phyloP scores from a whole-genome alignment of 192 early-diverging fungal genomes.

The Radiomyces spectabilis region DNA sequence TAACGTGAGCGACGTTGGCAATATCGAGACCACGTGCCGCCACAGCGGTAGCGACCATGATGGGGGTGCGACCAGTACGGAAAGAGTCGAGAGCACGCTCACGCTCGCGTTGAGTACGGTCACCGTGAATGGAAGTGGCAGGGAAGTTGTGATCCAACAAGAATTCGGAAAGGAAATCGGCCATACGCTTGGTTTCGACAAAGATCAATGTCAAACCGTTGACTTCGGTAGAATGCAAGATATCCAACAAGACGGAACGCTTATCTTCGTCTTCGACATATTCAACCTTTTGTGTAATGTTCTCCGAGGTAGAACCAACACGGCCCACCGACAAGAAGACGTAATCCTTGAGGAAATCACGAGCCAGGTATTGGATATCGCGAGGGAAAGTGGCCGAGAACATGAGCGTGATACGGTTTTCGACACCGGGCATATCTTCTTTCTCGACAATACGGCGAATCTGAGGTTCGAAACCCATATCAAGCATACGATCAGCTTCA shows the following conservation, averaged over 20 bases:
- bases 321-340: slow-evolving; percentile 88
- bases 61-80: slow-evolving; percentile 67
- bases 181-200: slow-evolving; percentile 94
- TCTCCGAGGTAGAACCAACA: slow-evolving; percentile 91
- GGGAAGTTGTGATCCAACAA: slow-evolving; percentile 70
- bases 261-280: slow-evolving; percentile 95
- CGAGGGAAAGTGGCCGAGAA: slow-evolving; percentile 92
- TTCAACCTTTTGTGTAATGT: slow-evolving; percentile 90
- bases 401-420: slow-evolving; percentile 92
- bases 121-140: slow-evolving; percentile 96
- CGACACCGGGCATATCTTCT: slow-evolving; percentile 64
- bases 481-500: slow-evolving; percentile 97
- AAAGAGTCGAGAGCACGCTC: slow-evolving; percentile 86
- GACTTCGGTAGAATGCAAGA: slow-evolving; percentile 50
- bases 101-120: slow-evolving; percentile 91
- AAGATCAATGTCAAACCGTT: slow-evolving; percentile 84
- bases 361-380: slow-evolving; percentile 78
- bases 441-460: slow-evolving; percentile 84
- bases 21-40: slow-evolving; percentile 92
- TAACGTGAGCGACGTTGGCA: slow-evolving; percentile 76
- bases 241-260: slow-evolving; percentile 79
- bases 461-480: slow-evolving; percentile 90
- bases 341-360: slow-evolving; percentile 76
- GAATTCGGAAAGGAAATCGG: slow-evolving; percentile 82
- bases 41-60: slow-evolving; percentile 97